Conservation (phyloP, 1,284 basidiomycete species). For the Fereydounia khargensis region DNA sequence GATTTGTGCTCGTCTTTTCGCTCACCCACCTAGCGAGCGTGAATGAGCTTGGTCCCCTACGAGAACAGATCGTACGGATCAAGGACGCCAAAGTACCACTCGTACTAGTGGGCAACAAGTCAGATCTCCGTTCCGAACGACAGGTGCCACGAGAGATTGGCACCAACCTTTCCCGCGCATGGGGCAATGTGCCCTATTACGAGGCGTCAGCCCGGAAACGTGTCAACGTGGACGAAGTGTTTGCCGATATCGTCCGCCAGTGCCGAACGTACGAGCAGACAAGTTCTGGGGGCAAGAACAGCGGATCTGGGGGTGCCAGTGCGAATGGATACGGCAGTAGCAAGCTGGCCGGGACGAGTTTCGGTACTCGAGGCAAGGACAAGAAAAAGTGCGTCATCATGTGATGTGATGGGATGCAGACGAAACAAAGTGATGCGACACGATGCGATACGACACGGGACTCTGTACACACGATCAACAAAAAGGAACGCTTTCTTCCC, state of each 20-base stretch:
- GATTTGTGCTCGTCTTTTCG: constrained; percentile 49
- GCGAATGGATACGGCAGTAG: neutral
- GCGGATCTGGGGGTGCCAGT: neutral
- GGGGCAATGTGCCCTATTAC: constrained; percentile 52
- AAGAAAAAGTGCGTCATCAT: constrained; percentile 42
- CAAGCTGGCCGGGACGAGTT: constrained; percentile 6
- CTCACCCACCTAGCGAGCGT: constrained; percentile 45
- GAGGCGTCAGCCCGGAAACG: constrained; percentile 45
- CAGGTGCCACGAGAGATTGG: constrained; percentile 51
- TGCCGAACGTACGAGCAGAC: constrained; percentile 34
- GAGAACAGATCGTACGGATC: constrained; percentile 45
- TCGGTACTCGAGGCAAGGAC: constrained; percentile 6
- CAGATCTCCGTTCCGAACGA: constrained; percentile 37
- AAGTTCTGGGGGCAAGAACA: neutral
- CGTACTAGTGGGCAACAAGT: constrained; percentile 51
- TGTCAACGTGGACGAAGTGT: constrained; percentile 50
- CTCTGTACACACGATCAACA: too few relatives aligned
- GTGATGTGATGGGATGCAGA: constrained; percentile 5
- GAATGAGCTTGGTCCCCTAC: constrained; percentile 46
- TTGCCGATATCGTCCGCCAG: constrained; percentile 45
- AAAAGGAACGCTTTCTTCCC: too few relatives aligned
- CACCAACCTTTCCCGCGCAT: constrained; percentile 41
- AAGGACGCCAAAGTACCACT: constrained; percentile 42
- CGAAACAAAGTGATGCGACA: too few relatives aligned
- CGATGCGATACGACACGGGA: too few relatives aligned